phyloP scores from a whole-genome alignment of 148 eudicot species.

The Camellia japonica region DNA sequence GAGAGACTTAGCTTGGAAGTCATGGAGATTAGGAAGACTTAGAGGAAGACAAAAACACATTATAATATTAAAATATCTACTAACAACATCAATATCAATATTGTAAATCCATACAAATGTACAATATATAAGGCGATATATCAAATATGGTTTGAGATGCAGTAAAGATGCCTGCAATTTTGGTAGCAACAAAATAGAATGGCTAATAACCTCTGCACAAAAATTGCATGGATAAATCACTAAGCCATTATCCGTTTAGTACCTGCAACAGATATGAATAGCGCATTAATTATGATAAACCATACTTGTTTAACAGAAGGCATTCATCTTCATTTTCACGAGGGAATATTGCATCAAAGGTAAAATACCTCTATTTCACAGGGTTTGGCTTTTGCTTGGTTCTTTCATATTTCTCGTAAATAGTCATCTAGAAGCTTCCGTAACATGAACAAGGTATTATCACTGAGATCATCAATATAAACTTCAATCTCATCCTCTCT shows the following conservation, averaged over 20 bases:
- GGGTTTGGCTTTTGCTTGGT: conserved; percentile 42
- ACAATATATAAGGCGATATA: background rate
- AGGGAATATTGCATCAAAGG: background rate
- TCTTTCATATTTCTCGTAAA: conserved; percentile 39
- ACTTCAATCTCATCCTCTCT: conserved; percentile 75
- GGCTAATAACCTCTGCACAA: conserved; percentile 46
- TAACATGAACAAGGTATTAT: conserved; percentile 45
- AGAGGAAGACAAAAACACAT: too few species aligned
- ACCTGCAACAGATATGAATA: conserved; percentile 38
- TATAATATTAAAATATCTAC: too few species aligned
- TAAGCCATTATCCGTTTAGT: conserved; percentile 52
- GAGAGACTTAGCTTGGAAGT: too few species aligned
- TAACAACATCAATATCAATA: conserved; percentile 59
- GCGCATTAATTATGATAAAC: background rate
- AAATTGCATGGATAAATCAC: conserved; percentile 58
- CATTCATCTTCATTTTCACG: background rate
- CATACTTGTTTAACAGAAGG: background rate
- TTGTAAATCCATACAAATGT: conserved; percentile 44
- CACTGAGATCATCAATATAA: conserved; percentile 53
- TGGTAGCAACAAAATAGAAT: conserved; percentile 5
- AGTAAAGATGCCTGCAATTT: background rate
- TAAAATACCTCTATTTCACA: conserved; percentile 68
- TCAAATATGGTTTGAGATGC: background rate
- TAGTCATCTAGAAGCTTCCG: conserved; percentile 55
- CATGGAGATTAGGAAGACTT: too few species aligned